Percentiles rank a stretch among this genome's conserved stretches.
Conservation (phyloP, 441 rosid genomes). For the Populus trichocarpa region DNA sequence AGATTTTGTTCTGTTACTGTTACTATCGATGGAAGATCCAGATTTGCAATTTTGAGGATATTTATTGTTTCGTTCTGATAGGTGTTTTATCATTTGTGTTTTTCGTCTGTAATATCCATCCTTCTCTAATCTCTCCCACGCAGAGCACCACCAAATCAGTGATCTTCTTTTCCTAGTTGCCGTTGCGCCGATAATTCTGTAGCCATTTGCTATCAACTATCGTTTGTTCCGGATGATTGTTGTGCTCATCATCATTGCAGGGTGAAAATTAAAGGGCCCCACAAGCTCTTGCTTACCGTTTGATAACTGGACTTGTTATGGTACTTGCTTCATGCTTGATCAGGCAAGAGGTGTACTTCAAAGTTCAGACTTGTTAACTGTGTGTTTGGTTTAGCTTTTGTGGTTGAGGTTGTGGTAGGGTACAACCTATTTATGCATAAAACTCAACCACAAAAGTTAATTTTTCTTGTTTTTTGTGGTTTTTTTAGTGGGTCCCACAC, state of each 20-base stretch:
- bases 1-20: slow-evolving; percentile 14
- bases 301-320: background rate
- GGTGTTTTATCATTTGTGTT: background rate
- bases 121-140: background rate
- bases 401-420: too few species aligned
- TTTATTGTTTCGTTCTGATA: background rate
- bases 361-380: too few species aligned
- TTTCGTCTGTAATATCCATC: background rate
- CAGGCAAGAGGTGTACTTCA: too few species aligned
- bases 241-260: background rate
- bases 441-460: too few species aligned
- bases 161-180: background rate
- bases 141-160: background rate
- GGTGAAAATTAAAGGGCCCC: background rate
- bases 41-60: slow-evolving; percentile 7
- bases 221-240: background rate
- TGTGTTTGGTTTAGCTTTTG: too few species aligned
- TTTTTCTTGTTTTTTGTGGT: too few species aligned
- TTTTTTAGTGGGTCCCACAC: too few species aligned
- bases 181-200: background rate
- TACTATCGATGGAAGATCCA: background rate
- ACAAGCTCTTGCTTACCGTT: background rate
- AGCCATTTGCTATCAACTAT: background rate
- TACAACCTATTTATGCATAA: too few species aligned
- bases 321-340: too few species aligned